phyloP scores from a whole-genome alignment of 1,139 yeast genomes.

The Blastobotrys indianensis region DNA sequence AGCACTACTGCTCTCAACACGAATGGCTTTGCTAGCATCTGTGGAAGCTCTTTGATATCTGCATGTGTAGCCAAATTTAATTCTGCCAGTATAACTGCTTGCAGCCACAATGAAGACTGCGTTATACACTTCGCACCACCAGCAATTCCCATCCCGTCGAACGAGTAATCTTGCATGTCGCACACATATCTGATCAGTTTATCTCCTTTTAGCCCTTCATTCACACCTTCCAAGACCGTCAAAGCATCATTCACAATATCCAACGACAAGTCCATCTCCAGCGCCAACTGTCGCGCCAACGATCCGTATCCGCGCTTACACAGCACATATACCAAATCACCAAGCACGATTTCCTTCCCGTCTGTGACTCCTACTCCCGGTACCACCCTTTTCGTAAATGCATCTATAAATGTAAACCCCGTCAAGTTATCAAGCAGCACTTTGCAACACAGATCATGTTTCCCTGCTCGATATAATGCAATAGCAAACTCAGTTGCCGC shows the following conservation, averaged over 20 bases:
- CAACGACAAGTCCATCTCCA: constrained; percentile 12
- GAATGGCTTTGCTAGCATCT: too few species aligned
- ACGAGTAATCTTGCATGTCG: not conserved
- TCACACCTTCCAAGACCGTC: not conserved
- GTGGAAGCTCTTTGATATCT: too few species aligned
- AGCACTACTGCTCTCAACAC: too few species aligned
- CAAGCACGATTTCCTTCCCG: constrained; percentile 15
- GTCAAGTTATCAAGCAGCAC: constrained; percentile 15
- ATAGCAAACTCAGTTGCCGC: constrained; percentile 12
- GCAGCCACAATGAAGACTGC: not conserved
- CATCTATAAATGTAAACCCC: constrained; percentile 7
- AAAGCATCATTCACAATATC: constrained; percentile 1
- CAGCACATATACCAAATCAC: constrained; percentile 14
- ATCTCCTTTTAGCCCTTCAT: not conserved
- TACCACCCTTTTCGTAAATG: constrained; percentile 12
- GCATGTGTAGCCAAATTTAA: too few species aligned
- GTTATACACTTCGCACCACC: not conserved
- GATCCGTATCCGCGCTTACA: constrained; percentile 9
- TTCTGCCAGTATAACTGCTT: too few species aligned
- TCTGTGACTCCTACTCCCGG: constrained; percentile 12
- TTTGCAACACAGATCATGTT: constrained; percentile 7
- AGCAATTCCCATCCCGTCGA: not conserved
- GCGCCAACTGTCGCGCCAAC: constrained; percentile 14
- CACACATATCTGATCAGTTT: not conserved
- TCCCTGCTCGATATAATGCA: constrained; percentile 13